These are phyloP conservation scores for Trichophyton simii DNA, from an alignment of 2,329 filamentous ascomycete genomes.

Conservation along the genomic window DNA sequence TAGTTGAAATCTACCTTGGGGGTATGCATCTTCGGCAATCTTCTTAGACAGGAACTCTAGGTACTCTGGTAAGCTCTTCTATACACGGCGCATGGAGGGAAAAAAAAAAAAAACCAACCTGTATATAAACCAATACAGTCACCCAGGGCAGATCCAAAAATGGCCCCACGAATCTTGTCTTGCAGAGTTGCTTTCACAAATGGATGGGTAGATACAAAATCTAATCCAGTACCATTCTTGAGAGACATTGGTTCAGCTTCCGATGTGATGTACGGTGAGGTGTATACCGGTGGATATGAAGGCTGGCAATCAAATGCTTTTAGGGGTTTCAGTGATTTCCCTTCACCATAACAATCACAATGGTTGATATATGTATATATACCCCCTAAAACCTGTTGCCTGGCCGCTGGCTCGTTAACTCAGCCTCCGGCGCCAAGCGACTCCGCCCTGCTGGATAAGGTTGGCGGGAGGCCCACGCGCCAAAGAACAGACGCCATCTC, in stretches of 20 bases:
- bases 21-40: constrained; percentile 11
- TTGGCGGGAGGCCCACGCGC: too few relatives aligned
- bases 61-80: background rate
- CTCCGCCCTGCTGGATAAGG: too few relatives aligned
- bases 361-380: too few relatives aligned
- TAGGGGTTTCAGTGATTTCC: too few relatives aligned
- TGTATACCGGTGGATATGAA: background rate
- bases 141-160: constrained; percentile 42
- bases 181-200: constrained; percentile 20
- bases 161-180: constrained; percentile 33
- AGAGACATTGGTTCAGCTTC: background rate
- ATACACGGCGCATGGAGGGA: background rate
- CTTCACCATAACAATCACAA: too few relatives aligned
- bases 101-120: constrained; percentile 9
- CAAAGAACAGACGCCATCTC: too few relatives aligned
- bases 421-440: too few relatives aligned
- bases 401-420: too few relatives aligned
- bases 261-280: too few relatives aligned
- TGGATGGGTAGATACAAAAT: constrained; percentile 15
- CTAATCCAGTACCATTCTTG: background rate
- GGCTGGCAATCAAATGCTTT: too few relatives aligned
- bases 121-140: constrained; percentile 46
- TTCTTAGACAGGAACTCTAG: constrained; percentile 14
- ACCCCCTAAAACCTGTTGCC: too few relatives aligned
- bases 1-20: constrained; percentile 12